Evolutionary conservation across 257 asterid genomes (phyloP), one percentile per base, ranked within the genome.

Genomic region (Nicotiana undulata): DNA sequence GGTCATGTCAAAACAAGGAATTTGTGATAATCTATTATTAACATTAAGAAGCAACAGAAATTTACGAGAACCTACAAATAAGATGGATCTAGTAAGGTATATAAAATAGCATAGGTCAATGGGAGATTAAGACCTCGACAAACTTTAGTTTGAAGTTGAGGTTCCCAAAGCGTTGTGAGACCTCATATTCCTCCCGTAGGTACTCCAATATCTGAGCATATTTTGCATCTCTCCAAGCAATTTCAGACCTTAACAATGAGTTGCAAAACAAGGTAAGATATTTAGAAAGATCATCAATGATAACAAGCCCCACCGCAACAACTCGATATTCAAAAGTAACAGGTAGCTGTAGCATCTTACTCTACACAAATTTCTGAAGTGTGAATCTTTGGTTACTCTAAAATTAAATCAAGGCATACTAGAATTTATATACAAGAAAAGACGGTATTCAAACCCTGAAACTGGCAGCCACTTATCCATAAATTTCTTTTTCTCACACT

Each of bases 171-270:
- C 99, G 93, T 84, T 94, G 98, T 20, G 96, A 89, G 67, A 96
- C 95, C 89, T 96, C 99, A 13, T 91, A 96, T 88, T 96, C 99
- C 90, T 96, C 99, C 3, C 93, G 91, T 46, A 96, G 96, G 88
- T 96, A 96, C 89, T 96, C 99, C 4, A 92, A 88, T 83, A 96
- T 90, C 85, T 90, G 91, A 5, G 97, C 98, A 51, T 96, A 96
- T 83, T 94, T 96, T 79, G 99, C 98, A 86, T 94, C 97, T 81
- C 97, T 92, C 99, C 99, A 96, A 32, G 97, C 99, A 83, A 96
- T 94, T 90, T 96, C 99, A 64, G 99, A 96, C 84, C 98, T 95
- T 91, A 75, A 83, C 8, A 63, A 85, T 44, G 83, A 61, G 82
- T 20, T 65, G 68, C 59, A 40, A 29, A 49, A 75, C 59, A 74